These are phyloP conservation scores for Fusarium scirpi DNA, from an alignment of 2,329 filamentous ascomycete species.

Conservation along the genomic window DNA sequence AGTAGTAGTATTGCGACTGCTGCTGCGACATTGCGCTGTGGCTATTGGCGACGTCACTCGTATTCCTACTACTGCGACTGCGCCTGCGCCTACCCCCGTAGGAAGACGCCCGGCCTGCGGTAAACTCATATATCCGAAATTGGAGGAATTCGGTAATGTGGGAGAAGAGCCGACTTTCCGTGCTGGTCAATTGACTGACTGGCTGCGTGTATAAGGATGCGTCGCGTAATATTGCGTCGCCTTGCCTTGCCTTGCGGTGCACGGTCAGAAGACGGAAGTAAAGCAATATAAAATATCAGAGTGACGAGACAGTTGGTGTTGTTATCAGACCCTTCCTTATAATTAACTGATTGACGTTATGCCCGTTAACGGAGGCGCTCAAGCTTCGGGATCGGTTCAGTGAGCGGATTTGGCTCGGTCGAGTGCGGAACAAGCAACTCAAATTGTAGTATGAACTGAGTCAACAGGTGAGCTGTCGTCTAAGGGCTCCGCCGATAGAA, in stretches of 20 bases:
- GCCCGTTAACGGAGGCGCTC: conserved; percentile 45
- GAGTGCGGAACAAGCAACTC: conserved; percentile 13
- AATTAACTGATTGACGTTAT: conserved; percentile 13
- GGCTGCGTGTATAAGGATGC: background rate
- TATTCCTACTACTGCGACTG: conserved; percentile 11
- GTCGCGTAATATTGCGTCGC: conserved; percentile 3
- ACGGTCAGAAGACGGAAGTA: background rate
- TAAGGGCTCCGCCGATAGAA: conserved; percentile 26
- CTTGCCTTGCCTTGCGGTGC: background rate
- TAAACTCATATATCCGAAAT: conserved; percentile 50
- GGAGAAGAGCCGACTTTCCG: conserved; percentile 19
- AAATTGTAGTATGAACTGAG: background rate
- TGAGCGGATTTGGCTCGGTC: conserved; percentile 42
- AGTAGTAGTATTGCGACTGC: conserved; percentile 12
- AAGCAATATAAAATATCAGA: background rate
- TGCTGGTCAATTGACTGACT: conserved; percentile 10
- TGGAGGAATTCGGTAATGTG: conserved; percentile 33
- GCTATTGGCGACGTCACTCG: conserved; percentile 47
- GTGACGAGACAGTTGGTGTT: conserved; percentile 8
- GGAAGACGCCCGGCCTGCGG: conserved; percentile 50
- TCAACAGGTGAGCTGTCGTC: background rate
- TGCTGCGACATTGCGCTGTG: conserved; percentile 23
- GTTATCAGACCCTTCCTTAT: conserved; percentile 2
- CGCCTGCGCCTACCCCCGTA: conserved; percentile 42
- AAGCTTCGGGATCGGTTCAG: conserved; percentile 35